These are phyloP conservation scores for Monosporascus sp. DNA, from an alignment of 2,329 filamentous ascomycete species.

Conservation along the genomic window DNA sequence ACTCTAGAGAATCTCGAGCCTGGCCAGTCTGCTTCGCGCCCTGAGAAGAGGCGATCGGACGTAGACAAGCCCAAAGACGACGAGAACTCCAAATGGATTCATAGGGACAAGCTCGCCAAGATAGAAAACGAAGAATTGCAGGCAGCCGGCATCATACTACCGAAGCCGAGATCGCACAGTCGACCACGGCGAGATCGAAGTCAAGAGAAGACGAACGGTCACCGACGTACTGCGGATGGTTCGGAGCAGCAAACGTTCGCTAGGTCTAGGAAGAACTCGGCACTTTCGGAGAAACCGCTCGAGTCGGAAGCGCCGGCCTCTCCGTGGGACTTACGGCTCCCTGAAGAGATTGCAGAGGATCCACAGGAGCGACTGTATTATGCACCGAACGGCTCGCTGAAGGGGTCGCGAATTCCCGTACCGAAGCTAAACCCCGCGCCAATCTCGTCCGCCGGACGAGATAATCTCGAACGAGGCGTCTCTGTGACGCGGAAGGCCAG, in stretches of 20 bases:
- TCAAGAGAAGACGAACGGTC: conserved; percentile 29
- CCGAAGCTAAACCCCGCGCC: conserved; percentile 74
- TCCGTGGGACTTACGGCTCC: conserved; percentile 67
- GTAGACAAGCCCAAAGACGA: conserved; percentile 31
- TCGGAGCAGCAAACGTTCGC: conserved; percentile 23
- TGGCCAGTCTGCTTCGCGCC: conserved; percentile 12
- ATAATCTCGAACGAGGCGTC: conserved; percentile 69
- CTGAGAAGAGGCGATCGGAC: conserved; percentile 23
- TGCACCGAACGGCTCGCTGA: conserved; percentile 46
- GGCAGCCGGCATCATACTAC: conserved; percentile 65
- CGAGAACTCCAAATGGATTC: conserved; percentile 75
- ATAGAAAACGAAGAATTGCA: conserved; percentile 79
- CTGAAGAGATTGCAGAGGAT: conserved; percentile 69
- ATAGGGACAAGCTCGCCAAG: conserved; percentile 74
- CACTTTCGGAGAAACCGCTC: conserved; percentile 27
- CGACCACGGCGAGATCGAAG: conserved; percentile 40
- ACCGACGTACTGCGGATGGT: conserved; percentile 27
- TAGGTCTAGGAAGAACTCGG: conserved; percentile 31
- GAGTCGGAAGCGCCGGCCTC: conserved; percentile 34
- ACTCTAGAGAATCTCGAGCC: conserved; percentile 16
- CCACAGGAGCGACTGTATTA: conserved; percentile 43
- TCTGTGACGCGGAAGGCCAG: conserved; percentile 58
- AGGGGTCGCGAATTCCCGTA: conserved; percentile 79
- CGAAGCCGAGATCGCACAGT: conserved; percentile 49
- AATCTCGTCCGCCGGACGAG: conserved; percentile 48